Conservation (phyloP, 1,139 yeast genomes). For the Zygosaccharomyces sapae region DNA sequence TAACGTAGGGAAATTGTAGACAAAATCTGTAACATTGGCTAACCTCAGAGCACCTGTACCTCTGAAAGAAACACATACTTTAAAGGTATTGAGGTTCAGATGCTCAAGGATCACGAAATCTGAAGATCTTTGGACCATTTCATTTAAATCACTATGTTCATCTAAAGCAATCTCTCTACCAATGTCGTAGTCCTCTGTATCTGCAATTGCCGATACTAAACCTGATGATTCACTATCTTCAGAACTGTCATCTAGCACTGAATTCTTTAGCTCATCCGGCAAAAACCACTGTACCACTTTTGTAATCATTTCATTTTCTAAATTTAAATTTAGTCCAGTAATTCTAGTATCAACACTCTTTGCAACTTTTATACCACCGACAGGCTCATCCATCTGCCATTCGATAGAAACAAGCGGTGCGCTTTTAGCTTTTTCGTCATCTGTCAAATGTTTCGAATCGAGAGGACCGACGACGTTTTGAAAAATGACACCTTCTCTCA, state of each 20-base stretch:
- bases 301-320: slow-evolving; percentile 60
- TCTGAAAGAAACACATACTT: slow-evolving; percentile 53
- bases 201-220: slow-evolving; percentile 2
- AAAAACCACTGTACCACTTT: slow-evolving; percentile 54
- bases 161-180: slow-evolving; percentile 11
- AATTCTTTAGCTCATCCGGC: slow-evolving; percentile 40
- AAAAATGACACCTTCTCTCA: slow-evolving; percentile 55
- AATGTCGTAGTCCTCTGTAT: slow-evolving; percentile 10
- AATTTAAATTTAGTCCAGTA: slow-evolving; percentile 51
- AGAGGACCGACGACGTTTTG: slow-evolving; percentile 69
- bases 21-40: slow-evolving; percentile 58
- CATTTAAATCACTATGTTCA: slow-evolving; percentile 43
- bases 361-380: slow-evolving; percentile 65
- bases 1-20: slow-evolving; percentile 51
- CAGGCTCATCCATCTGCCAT: slow-evolving; percentile 64
- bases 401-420: slow-evolving; percentile 43
- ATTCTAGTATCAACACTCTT: slow-evolving; percentile 51
- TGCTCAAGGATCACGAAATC: slow-evolving; percentile 53
- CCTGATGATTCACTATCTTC: neutral
- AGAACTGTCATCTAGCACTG: neutral
- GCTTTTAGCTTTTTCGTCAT: slow-evolving; percentile 1
- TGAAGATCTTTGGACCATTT: slow-evolving; percentile 59
- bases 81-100: slow-evolving; percentile 45
- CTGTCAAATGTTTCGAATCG: slow-evolving; percentile 17
- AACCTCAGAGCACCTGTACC: slow-evolving; percentile 55